Conservation (phyloP, 75 land plant genomes). For the Pinus tabuliformis region DNA sequence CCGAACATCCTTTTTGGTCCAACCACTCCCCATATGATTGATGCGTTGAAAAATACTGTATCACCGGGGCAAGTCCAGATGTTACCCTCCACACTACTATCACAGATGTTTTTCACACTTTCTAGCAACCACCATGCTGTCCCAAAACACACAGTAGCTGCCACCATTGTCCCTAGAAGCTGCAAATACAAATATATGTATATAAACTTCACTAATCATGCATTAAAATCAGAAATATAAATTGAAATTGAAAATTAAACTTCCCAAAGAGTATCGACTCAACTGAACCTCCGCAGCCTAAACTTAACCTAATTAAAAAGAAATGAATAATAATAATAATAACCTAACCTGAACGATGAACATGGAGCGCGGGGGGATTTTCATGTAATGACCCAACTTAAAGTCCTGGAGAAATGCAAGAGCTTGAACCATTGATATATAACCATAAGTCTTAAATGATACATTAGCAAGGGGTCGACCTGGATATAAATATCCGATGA, state of each 20-base stretch:
- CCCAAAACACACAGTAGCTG: slow-evolving; percentile 37
- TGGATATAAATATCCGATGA: slow-evolving; percentile 55
- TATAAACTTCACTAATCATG: no score
- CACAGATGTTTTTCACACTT: slow-evolving; percentile 36
- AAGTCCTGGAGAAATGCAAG: slow-evolving; percentile 47
- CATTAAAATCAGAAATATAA: no score
- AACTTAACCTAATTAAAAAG: no score
- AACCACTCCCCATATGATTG: slow-evolving; percentile 58
- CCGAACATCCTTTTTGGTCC: slow-evolving; percentile 61
- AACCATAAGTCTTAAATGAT: slow-evolving; percentile 64
- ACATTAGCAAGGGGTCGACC: slow-evolving; percentile 67
- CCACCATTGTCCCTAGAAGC: slow-evolving; percentile 48
- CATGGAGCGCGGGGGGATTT: slow-evolving; percentile 69
- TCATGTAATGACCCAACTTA: slow-evolving; percentile 79
- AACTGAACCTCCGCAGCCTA: no score
- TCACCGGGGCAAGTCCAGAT: slow-evolving; percentile 56
- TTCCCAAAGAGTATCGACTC: no score
- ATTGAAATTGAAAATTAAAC: no score
- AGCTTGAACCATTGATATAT: slow-evolving; percentile 56
- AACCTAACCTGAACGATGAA: slow-evolving; percentile 46
- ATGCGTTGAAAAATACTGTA: slow-evolving; percentile 35
- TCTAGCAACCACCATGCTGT: slow-evolving; percentile 62
- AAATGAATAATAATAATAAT: no score
- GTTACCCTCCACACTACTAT: slow-evolving; percentile 24
- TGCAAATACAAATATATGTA: not conserved